Conservation (phyloP, 352 stramenopile genomes). For the Phytophthora ramorum region DNA sequence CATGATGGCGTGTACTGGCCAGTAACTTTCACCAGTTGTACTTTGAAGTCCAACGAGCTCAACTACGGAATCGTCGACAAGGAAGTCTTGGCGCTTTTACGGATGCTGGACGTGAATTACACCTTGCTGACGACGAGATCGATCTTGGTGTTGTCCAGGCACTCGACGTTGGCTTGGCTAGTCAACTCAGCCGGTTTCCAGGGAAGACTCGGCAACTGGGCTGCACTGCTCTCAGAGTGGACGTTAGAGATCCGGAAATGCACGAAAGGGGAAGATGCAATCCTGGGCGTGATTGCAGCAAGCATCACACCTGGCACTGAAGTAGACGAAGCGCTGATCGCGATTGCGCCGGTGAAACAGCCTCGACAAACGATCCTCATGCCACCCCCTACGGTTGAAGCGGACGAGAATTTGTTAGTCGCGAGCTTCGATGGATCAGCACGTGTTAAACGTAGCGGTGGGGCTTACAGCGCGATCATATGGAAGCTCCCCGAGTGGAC, state of each 20-base stretch:
- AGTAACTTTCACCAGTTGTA: background rate
- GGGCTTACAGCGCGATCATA: too few species aligned
- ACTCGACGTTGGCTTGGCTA: slow-evolving; percentile 8
- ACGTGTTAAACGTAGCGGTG: too few species aligned
- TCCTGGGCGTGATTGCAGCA: background rate
- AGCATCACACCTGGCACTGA: background rate
- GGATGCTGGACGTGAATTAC: slow-evolving; percentile 7
- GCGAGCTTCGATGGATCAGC: too few species aligned
- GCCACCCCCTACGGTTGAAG: too few species aligned
- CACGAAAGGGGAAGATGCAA: background rate
- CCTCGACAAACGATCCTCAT: too few species aligned
- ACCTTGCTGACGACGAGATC: background rate
- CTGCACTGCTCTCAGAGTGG: background rate
- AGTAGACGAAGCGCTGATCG: too few species aligned
- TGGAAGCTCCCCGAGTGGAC: too few species aligned
- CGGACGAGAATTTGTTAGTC: too few species aligned
- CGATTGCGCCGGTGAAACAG: too few species aligned
- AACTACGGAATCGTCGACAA: slow-evolving; percentile 13
- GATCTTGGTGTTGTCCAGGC: too few species aligned
- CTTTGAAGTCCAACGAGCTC: slow-evolving; percentile 5
- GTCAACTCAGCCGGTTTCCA: background rate
- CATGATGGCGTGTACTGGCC: background rate
- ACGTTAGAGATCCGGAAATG: background rate
- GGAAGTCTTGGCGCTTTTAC: slow-evolving; percentile 8
- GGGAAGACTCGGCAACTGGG: background rate